Evolutionary conservation across 1,139 yeast species (phyloP), one percentile per base, ranked within the genome.

Genomic region (Pichia sp.): DNA sequence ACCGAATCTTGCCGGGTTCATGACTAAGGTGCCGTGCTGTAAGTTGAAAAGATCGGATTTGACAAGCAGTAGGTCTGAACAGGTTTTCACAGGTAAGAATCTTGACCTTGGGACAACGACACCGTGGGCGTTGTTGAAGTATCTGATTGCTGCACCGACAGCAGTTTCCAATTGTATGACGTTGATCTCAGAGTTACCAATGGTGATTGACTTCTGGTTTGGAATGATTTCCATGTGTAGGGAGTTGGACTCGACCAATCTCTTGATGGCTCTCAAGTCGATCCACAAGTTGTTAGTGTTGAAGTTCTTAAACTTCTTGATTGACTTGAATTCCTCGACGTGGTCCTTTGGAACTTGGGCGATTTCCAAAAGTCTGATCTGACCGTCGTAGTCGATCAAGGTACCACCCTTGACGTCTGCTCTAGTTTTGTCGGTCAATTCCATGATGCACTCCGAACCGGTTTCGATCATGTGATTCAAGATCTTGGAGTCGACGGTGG

Each of bases 361-460:
- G 67, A 95, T 93, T 76, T 93, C 99, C 67, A 93, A 81, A 69
- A 93, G 81, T 74, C 97, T 85, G 58, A 93, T 97, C 68, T 87
- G 85, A 59, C 98, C 98, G 65, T 90, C 95, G 73, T 95, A 93
- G 74, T 90, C 90, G 72, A 93, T 92, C 72, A 93, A 82, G 64
- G 99, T 93, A 79, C 99, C 99, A 78, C 99, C 99, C 77, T 93
- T 93, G 68, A 93, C 99, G 73, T 93, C 99, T 49, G 99, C 99
- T 74, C 99, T 86, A 54, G 99, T 93, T 79, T 93, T 93, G 75
- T 93, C 96, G 57, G 99, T 95, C 72, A 93, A 82, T 76, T 93
- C 99, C 99, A 93, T 93, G 67, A 93, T 85, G 73, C 92, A 93
- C 76, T 95, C 98, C 55, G 97, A 84, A 54, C 86, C 86, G 49